phyloP scores from a whole-genome alignment of 140 eudicot species.

The Bidens hawaiensis region DNA sequence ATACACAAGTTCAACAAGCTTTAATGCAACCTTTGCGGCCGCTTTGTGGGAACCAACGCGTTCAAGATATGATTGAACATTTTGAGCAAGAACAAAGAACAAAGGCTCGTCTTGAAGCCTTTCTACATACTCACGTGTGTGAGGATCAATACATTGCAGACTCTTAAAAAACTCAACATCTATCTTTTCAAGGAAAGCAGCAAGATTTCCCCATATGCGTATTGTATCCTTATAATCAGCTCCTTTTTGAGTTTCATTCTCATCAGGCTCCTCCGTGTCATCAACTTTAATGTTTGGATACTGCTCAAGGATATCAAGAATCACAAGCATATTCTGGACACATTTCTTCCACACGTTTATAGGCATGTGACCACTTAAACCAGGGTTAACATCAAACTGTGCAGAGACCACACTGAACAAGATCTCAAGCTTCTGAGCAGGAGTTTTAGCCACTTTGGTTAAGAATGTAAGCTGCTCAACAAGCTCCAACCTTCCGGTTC shows the following conservation, averaged over 20 bases:
- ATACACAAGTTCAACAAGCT: conserved; percentile 76
- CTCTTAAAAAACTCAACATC: conserved; percentile 87
- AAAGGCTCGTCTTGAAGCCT: conserved; percentile 85
- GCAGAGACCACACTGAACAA: conserved; percentile 83
- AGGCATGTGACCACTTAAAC: conserved; percentile 91
- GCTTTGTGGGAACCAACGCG: conserved; percentile 65
- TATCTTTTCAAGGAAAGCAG: conserved; percentile 78
- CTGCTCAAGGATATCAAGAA: conserved; percentile 76
- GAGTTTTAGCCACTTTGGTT: conserved; percentile 87
- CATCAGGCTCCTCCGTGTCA: conserved; percentile 83
- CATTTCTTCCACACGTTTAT: conserved; percentile 90
- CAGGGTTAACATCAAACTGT: conserved; percentile 90
- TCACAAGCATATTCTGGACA: conserved; percentile 68
- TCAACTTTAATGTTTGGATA: conserved; percentile 71
- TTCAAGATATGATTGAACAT: conserved; percentile 72
- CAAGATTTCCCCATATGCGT: conserved; percentile 89
- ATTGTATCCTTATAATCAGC: conserved; percentile 62
- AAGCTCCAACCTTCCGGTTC: conserved; percentile 83
- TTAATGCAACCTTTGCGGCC: conserved; percentile 84
- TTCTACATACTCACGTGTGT: conserved; percentile 83
- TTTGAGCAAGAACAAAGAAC: conserved; percentile 73
- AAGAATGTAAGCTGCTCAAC: conserved; percentile 90
- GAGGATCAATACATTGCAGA: conserved; percentile 85
- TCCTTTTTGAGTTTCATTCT: conserved; percentile 87
- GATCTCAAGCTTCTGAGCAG: conserved; percentile 96